These are phyloP conservation scores for Blastocystis sp. DNA, from an alignment of 352 stramenopile species.

Conservation along the genomic window DNA sequence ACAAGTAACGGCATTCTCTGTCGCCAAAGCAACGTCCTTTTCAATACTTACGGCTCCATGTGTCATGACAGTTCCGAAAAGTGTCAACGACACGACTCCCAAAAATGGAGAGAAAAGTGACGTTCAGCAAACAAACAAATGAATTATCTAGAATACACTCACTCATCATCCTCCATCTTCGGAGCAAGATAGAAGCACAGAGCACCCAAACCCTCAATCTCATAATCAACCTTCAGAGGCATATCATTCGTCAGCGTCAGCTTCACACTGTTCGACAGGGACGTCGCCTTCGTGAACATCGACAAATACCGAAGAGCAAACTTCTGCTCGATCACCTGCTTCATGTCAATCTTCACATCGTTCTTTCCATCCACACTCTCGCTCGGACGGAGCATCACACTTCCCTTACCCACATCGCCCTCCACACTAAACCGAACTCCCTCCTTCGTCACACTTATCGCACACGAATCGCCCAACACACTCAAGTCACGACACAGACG, in stretches of 20 bases:
- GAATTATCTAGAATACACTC: not conserved
- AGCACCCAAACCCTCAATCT: slow-evolving; percentile 91
- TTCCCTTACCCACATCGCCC: slow-evolving; percentile 91
- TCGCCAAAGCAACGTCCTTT: not conserved
- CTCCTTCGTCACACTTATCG: slow-evolving; percentile 91
- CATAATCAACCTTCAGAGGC: slow-evolving; percentile 96
- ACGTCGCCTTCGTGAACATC: slow-evolving; percentile 98
- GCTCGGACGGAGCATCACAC: slow-evolving; percentile 86
- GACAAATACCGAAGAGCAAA: slow-evolving; percentile 98
- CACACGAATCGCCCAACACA: slow-evolving; percentile 95
- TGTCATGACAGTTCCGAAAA: not conserved
- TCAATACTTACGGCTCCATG: not conserved
- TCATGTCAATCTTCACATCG: slow-evolving; percentile 92
- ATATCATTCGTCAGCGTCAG: slow-evolving; percentile 94
- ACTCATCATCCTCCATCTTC: slow-evolving; percentile 94
- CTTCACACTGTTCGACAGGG: slow-evolving; percentile 87
- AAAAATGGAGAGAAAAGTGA: not conserved
- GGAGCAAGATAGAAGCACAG: slow-evolving; percentile 98
- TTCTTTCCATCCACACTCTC: slow-evolving; percentile 80
- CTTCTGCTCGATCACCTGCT: slow-evolving; percentile 94
- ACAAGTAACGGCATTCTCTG: not conserved
- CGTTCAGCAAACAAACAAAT: no score
- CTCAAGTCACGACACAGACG: slow-evolving; percentile 95
- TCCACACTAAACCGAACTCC: slow-evolving; percentile 92
- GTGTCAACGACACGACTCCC: not conserved